phyloP scores from a whole-genome alignment of 164 flowering plant species.

The Annona cherimola region DNA sequence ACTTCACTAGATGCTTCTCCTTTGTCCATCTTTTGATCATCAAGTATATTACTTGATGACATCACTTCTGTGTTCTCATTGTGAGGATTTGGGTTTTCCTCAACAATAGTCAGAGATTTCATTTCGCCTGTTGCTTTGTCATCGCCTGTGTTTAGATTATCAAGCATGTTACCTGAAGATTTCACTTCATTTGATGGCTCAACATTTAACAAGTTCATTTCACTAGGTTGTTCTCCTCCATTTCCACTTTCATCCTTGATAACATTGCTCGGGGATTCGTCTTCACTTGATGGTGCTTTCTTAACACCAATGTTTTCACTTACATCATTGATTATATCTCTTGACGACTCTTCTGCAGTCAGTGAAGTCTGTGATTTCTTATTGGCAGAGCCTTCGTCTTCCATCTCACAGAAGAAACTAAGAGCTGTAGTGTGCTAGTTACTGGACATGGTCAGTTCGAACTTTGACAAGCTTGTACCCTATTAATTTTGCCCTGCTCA shows the following conservation, averaged over 20 bases:
- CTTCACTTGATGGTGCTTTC: neutral
- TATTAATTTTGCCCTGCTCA: neutral
- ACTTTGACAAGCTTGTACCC: neutral
- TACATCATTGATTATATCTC: slow-evolving; percentile 1
- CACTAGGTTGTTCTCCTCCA: neutral
- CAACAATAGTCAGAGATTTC: too few relatives aligned
- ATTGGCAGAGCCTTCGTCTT: slow-evolving; percentile 19
- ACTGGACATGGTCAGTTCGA: slow-evolving; percentile 1
- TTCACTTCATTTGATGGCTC: slow-evolving; percentile 7
- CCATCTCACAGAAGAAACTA: slow-evolving; percentile 13
- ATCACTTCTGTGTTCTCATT: too few relatives aligned
- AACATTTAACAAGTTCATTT: neutral
- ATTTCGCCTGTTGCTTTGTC: too few relatives aligned
- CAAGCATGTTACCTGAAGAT: too few relatives aligned
- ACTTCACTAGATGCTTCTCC: slow-evolving; percentile 21
- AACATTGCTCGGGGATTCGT: neutral
- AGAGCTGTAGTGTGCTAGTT: neutral
- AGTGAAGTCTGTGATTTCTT: slow-evolving; percentile 11
- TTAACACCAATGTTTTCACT: slow-evolving; percentile 12
- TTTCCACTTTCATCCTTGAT: neutral
- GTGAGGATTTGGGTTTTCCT: neutral
- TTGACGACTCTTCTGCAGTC: slow-evolving; percentile 16
- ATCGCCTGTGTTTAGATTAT: too few relatives aligned
- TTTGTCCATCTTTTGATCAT: slow-evolving; percentile 11
- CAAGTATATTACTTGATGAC: slow-evolving; percentile 6